Conservation (phyloP, 1,284 basidiomycete species). For the Mixia osmundae region DNA sequence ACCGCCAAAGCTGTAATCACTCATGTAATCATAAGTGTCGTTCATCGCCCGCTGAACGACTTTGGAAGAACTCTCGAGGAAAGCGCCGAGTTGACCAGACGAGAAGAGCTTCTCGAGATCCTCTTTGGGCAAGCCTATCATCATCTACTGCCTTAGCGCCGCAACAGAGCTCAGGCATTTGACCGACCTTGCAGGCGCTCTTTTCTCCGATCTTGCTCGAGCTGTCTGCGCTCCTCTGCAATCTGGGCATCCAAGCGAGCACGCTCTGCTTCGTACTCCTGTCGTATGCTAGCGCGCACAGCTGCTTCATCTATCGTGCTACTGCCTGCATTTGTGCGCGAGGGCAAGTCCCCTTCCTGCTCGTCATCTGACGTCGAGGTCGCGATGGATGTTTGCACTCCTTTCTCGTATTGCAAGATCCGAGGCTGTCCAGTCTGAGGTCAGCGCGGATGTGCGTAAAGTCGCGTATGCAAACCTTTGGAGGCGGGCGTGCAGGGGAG, state of each 20-base stretch:
- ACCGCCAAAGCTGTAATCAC: conserved; percentile 66
- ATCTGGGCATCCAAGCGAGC: conserved; percentile 36
- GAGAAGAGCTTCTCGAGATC: conserved; percentile 55
- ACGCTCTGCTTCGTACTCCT: conserved; percentile 32
- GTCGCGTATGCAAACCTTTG: background rate
- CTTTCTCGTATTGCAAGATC: conserved; percentile 9
- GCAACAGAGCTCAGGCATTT: too few species aligned
- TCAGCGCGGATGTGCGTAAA: background rate
- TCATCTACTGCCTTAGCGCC: too few species aligned
- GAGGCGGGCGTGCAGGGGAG: background rate
- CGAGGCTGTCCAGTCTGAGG: conserved; percentile 1
- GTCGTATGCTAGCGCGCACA: conserved; percentile 37
- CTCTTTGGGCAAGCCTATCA: conserved; percentile 61
- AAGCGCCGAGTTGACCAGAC: conserved; percentile 71
- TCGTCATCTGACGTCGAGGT: conserved; percentile 22
- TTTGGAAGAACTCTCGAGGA: conserved; percentile 83
- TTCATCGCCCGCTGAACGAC: conserved; percentile 89
- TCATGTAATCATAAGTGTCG: conserved; percentile 87
- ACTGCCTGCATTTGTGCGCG: conserved; percentile 3
- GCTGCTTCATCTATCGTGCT: conserved; percentile 34
- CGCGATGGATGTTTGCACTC: conserved; percentile 43
- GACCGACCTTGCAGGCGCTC: too few species aligned
- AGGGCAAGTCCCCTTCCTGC: conserved; percentile 21
- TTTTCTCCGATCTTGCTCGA: conserved; percentile 48
- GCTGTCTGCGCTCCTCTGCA: conserved; percentile 55